Percentiles rank a stretch among this genome's conserved stretches.
Conservation (phyloP, 768 basidiomycete species). For the Lentinula aciculospora region DNA sequence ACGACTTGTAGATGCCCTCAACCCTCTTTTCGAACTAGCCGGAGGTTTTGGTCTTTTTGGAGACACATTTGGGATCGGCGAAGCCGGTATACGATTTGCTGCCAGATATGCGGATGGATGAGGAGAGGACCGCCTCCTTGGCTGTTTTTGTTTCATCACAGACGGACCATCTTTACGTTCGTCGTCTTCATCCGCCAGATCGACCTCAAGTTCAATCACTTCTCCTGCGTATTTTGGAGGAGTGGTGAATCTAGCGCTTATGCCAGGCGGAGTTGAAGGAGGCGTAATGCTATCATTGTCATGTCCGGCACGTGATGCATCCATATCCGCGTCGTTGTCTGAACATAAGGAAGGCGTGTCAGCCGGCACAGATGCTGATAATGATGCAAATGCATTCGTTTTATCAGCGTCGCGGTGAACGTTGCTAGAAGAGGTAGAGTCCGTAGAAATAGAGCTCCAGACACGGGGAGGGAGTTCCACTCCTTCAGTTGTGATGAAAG, state of each 20-base stretch:
- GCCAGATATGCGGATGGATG: background rate
- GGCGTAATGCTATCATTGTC: slow-evolving; percentile 8
- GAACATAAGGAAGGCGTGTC: slow-evolving; percentile 69
- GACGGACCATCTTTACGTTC: slow-evolving; percentile 6
- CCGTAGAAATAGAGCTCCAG: slow-evolving; percentile 20
- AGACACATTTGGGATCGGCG: slow-evolving; percentile 53
- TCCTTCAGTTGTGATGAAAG: background rate
- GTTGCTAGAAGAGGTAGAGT: slow-evolving; percentile 7
- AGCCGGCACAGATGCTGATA: slow-evolving; percentile 26
- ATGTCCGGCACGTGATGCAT: slow-evolving; percentile 30
- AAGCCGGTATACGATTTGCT: slow-evolving; percentile 35
- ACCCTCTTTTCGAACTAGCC: slow-evolving; percentile 19
- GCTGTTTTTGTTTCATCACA: background rate
- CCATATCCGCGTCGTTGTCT: slow-evolving; percentile 54
- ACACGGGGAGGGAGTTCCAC: background rate
- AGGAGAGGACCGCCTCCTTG: background rate
- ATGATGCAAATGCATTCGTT: slow-evolving; percentile 8
- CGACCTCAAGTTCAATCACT: slow-evolving; percentile 25
- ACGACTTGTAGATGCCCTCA: slow-evolving; percentile 19
- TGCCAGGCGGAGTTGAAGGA: slow-evolving; percentile 13
- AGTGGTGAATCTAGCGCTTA: background rate
- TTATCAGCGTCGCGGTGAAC: slow-evolving; percentile 14
- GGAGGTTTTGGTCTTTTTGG: slow-evolving; percentile 59
- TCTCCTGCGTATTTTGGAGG: background rate
- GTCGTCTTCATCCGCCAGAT: slow-evolving; percentile 22